These are phyloP conservation scores for sunflower (Helianthus annuus) DNA, from an alignment of 129 eudicot species.

Conservation along the genomic window HanXRQr2.0-SUNRISE NC_035437.2:108222970-108223469, in stretches of 20 bases:
- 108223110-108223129: conserved; percentile 72
- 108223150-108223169: no score
- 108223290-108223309: not conserved
- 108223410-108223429: conserved; percentile 63
- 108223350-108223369: conserved; percentile 69
- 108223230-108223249: not conserved
- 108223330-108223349: conserved; percentile 61
- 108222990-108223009: conserved; percentile 64
- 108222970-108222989: conserved; percentile 58
- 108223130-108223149: conserved; percentile 62
- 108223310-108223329: conserved; percentile 41
- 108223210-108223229: conserved; percentile 24
- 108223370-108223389: conserved; percentile 78
- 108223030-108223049: conserved; percentile 53
- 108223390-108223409: no score
- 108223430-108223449: conserved; percentile 69
- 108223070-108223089: not conserved
- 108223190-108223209: no score
- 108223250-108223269: no score
- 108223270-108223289: conserved; percentile 3
- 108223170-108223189: no score
- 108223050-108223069: conserved; percentile 13
- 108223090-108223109: conserved; percentile 16
- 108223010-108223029: conserved; percentile 68
- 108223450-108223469: conserved; percentile 32